Evolutionary conservation across 1,139 yeast species (phyloP), one percentile per base, ranked within the genome.

Genomic region (Magnusiomyces suaveolens): DNA sequence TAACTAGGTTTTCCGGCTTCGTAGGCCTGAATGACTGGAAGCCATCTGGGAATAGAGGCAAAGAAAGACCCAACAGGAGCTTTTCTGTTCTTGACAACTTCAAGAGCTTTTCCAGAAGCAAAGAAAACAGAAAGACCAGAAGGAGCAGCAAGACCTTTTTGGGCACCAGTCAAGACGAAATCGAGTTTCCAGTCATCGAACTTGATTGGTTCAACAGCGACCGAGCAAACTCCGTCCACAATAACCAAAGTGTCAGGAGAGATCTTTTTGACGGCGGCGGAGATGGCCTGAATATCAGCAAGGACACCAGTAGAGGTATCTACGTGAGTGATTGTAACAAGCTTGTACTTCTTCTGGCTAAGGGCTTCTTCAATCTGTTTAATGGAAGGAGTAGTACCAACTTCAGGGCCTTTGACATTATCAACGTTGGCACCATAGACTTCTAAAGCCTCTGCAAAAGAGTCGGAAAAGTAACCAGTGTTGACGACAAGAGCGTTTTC

Each of bases 291-390:
- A 60, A 92, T 82, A 64, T 88, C 86, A 52, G 84, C 75, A 48
- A 89, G 80, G 46, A 90, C 97, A 33, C 96, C 95, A 48, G 97
- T 88, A 1, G 97, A 88, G 48, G 97, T 92, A 71, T 90, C 98
- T 43, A 92, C 97, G 64, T 90, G 97, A 48, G 97, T 92, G 64
- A 90, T 80, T 53, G 96, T 87, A 62, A 90, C 78, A 54, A 87
- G 78, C 61, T 80, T 70, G 73, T 85, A 90, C 59, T 75, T 72
- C 59, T 76, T 72, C 41, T 71, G 60, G 56, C 71, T 66, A 69
- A 85, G 75, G 58, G 82, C 77, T n/a, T 69, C 66, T 66, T 82
- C 84, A 52, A 90, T 72, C 54, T 74, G 71, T 2, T 72, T 77
- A 49, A 82, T 67, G 41, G 87, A 80, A 36, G 87, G 89, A 38